Conservation (phyloP, 1,284 basidiomycete species). For the Cutaneotrichosporon arboriforme region DNA sequence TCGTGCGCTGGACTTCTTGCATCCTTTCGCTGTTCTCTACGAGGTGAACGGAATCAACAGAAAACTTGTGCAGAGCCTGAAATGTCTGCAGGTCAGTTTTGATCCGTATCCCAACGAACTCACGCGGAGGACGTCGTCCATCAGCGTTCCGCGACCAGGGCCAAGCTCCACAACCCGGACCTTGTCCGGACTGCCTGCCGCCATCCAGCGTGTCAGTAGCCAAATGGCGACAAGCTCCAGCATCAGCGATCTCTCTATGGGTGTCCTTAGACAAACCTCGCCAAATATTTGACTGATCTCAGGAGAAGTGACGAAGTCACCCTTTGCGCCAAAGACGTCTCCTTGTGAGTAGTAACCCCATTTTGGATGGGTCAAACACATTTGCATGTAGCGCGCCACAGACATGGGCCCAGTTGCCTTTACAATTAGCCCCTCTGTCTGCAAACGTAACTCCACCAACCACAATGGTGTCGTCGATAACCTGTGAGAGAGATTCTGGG, state of each 20-base stretch:
- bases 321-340: slow-evolving; percentile 74
- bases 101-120: slow-evolving; percentile 22
- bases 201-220: slow-evolving; percentile 74
- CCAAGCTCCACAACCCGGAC: slow-evolving; percentile 86
- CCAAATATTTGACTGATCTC: slow-evolving; percentile 97
- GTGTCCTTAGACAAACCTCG: slow-evolving; percentile 59
- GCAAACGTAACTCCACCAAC: neutral
- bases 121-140: slow-evolving; percentile 84
- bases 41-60: slow-evolving; percentile 61
- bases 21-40: slow-evolving; percentile 73
- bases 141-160: slow-evolving; percentile 87
- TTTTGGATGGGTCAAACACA: slow-evolving; percentile 78
- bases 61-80: slow-evolving; percentile 18
- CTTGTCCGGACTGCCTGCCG: slow-evolving; percentile 53
- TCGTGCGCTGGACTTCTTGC: slow-evolving; percentile 60
- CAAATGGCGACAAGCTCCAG: slow-evolving; percentile 75
- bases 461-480: slow-evolving; percentile 12
- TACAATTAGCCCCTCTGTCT: neutral
- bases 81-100: slow-evolving; percentile 29
- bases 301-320: slow-evolving; percentile 95
- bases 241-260: neutral
- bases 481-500: slow-evolving; percentile 5
- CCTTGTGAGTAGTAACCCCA: slow-evolving; percentile 81
- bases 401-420: slow-evolving; percentile 82
- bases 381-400: slow-evolving; percentile 78